Evolutionary conservation across 2,329 filamentous ascomycete genomes (phyloP), one percentile per base, ranked within the genome.

Genomic region (Colletotrichum camelliae): DNA sequence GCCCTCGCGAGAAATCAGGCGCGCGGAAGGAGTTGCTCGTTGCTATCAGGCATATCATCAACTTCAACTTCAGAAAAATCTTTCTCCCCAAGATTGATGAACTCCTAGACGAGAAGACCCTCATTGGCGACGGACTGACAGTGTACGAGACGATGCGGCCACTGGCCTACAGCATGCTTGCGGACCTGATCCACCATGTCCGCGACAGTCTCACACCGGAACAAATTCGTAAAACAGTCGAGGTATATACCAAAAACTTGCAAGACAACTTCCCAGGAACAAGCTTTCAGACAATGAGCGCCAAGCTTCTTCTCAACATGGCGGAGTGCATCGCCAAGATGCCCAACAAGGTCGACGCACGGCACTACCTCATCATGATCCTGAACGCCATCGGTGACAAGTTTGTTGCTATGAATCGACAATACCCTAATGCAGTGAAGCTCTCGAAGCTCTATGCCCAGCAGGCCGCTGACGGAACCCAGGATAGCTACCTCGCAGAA

Each of bases 231-330:
- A 95, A 96, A 82, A 98, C 97, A 0, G 96, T 99, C 12, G 95
- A 98, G 82, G 97, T 99, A 5, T 99, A 99, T 84, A 98, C 97
- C 2, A 95, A 94, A 81, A 98, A 98, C 81, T 88, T 99, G 27
- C 96, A 98, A 81, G 97, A 98, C 83, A 95, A 95, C 78, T 98
- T 98, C 77, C 97, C 97, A 0, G 97, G 97, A 10, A 98, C 97
- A 0, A 99, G 96, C 84, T 99, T 99, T 82, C 97, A 99, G 84
- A 99, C 97, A 0, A 99, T 99, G 97, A 98, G 97, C 80, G 97
- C 97, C 0, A 99, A 98, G 84, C 88, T 99, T 4, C 88, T 99
- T 1, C 88, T 99, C 15, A 99, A 99, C 83, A 97, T 99, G 95
- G 97, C 96, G 0, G 97, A 99, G 81, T 98, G 95, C 83, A 99